phyloP scores from a whole-genome alignment of 2,329 filamentous ascomycete species.

The Apiospora arundinis region DNA sequence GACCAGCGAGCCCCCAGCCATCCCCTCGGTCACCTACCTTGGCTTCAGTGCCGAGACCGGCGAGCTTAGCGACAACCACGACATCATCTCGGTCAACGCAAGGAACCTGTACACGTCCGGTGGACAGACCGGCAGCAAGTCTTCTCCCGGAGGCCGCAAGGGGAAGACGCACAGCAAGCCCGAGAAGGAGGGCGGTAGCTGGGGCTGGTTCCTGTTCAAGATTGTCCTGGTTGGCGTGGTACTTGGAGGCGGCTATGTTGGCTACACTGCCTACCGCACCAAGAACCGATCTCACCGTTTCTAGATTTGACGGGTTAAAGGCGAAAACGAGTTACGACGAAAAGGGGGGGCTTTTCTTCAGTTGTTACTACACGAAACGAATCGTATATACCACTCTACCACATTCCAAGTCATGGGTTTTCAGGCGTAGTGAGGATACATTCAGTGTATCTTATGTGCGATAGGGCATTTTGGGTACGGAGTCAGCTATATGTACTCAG shows the following conservation, averaged over 20 bases:
- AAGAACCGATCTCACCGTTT: constrained; percentile 65
- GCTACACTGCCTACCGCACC: constrained; percentile 82
- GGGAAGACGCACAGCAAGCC: constrained; percentile 44
- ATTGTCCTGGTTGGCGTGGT: constrained; percentile 75
- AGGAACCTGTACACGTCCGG: constrained; percentile 83
- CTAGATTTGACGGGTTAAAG: constrained; percentile 38
- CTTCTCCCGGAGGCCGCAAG: constrained; percentile 45
- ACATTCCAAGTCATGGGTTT: constrained; percentile 2
- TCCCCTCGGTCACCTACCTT: constrained; percentile 79
- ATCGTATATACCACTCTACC: constrained; percentile 14
- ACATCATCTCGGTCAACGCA: constrained; percentile 86
- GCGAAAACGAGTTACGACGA: constrained; percentile 17
- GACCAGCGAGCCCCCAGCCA: constrained; percentile 70
- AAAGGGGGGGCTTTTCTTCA: constrained; percentile 2
- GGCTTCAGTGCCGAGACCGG: constrained; percentile 90
- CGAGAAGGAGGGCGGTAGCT: constrained; percentile 56
- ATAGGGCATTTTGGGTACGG: neutral
- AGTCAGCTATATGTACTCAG: neutral
- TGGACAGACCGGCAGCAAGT: constrained; percentile 49
- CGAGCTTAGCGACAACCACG: constrained; percentile 96
- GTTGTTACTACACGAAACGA: constrained; percentile 8
- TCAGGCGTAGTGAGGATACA: neutral
- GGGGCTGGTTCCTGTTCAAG: constrained; percentile 77
- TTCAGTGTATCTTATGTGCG: neutral
- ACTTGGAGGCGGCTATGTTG: constrained; percentile 78